Conservation (phyloP, 192 early-diverging fungal species). For the Linderina pennispora region DNA sequence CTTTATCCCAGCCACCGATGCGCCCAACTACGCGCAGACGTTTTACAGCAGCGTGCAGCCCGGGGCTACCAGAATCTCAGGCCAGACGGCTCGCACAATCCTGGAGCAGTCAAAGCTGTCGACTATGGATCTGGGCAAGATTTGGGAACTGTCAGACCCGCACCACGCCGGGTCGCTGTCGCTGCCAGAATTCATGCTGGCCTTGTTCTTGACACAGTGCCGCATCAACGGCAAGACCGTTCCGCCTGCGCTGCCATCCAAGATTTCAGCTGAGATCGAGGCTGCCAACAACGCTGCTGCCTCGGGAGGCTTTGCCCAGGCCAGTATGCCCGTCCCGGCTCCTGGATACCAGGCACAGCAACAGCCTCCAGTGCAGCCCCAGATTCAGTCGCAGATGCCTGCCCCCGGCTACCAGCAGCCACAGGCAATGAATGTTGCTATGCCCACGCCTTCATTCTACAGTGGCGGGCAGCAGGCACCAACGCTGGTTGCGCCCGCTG, state of each 20-base stretch:
- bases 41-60: conserved; percentile 17
- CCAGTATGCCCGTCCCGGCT: background rate
- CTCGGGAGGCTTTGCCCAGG: background rate
- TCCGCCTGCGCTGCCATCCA: conserved; percentile 47
- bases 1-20: conserved; percentile 27
- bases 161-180: conserved; percentile 46
- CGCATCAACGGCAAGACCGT: conserved; percentile 50
- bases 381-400: conserved; percentile 3
- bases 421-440: background rate
- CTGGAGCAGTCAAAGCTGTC: conserved; percentile 53
- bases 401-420: background rate
- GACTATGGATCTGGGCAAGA: conserved; percentile 49
- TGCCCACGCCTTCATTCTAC: background rate
- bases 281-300: conserved; percentile 10
- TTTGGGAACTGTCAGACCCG: conserved; percentile 60
- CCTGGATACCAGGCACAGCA: background rate
- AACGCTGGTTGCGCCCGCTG: no score
- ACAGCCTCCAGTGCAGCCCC: conserved; percentile 1
- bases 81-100: conserved; percentile 48
- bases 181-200: conserved; percentile 59
- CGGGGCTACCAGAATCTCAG: conserved; percentile 24
- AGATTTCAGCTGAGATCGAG: conserved; percentile 45
- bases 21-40: conserved; percentile 12
- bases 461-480: background rate
- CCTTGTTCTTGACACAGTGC: conserved; percentile 59